These are phyloP conservation scores for Cornus suecica DNA, from an alignment of 148 eudicot genomes.

Conservation along the genomic window DNA sequence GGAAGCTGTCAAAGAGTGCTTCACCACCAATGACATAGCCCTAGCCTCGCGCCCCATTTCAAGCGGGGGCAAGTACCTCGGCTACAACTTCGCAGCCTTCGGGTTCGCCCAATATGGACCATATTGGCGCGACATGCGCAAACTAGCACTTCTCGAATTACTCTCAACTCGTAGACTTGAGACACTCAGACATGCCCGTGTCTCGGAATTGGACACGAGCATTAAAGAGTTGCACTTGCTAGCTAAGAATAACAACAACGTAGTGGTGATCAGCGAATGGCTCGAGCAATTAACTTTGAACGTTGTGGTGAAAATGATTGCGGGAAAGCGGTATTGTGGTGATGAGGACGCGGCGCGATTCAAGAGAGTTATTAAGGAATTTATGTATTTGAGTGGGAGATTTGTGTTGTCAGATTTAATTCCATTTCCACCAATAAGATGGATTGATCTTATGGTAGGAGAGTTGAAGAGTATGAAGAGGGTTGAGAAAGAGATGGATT, in stretches of 20 bases:
- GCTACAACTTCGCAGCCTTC: neutral
- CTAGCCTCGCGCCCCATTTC: neutral
- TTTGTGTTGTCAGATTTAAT: neutral
- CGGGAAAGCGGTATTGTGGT: neutral
- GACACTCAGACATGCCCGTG: neutral
- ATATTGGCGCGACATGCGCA: conserved; percentile 5
- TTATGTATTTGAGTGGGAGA: neutral
- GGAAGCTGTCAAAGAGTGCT: conserved; percentile 10
- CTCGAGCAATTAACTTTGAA: neutral
- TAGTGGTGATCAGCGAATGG: neutral
- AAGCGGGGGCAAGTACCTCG: neutral
- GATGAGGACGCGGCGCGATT: neutral
- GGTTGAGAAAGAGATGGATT: neutral
- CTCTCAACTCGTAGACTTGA: conserved; percentile 1
- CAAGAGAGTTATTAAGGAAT: neutral
- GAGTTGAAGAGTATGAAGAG: neutral
- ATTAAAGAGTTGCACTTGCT: neutral
- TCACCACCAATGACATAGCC: conserved; percentile 3
- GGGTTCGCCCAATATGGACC: neutral
- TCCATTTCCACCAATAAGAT: neutral
- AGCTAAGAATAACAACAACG: neutral
- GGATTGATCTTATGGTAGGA: neutral
- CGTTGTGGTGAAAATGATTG: neutral
- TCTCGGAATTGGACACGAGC: neutral
- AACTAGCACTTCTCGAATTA: neutral